Base-by-base conservation (phyloP, 768 basidiomycete genomes). In the Nidularia pulvinata region DNA sequence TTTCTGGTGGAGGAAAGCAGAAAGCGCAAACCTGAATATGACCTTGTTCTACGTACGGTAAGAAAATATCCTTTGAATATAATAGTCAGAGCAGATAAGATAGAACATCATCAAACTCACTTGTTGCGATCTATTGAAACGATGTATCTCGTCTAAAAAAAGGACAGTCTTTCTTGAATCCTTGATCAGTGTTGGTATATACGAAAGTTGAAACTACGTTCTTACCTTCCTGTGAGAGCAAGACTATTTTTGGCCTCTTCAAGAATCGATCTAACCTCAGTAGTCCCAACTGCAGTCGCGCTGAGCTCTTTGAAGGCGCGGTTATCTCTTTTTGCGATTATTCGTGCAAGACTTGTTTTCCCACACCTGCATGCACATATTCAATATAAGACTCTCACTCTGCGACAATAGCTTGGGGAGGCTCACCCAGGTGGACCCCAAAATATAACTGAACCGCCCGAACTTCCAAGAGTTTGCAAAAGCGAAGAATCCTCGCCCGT, bases 111-210 rank as follows among this genome's bases (percentile, higher is more conserved):
- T 10, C 14, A 36, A 16, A 32, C 7, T 32, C 53, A 85, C 86
- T 68, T 91, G 89, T 55, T 88, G 86, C 6, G 81, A 71, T 59
- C 82, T 86, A 63, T 82, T 88, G 62, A 89, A 91, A 0, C 89
- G 83, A 69, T 93, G 92, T 11, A 94, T 84, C 67, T 94, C 92
- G 60, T 95, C 93, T 52, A 93, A 67, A 67, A 93, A 94, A 11
- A 94, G 62, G 30, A 91, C 71, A 0, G 91, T 94, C 57, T 79
- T 78, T 60, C 88, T 91, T 35, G n/a, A 33, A 25, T 13, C 35
- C 13, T 51, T 35, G 39, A 61, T 48, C 25, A 64, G 45, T 7
- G 25, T 49, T 33, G 19, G 33, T 34, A 46, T 47, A 13, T 30
- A 34, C 37, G 14, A 50, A 10, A 37, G n/a, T 11, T n/a, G 33